Evolutionary conservation across 2,329 filamentous ascomycete species (phyloP), one percentile per base, ranked within the genome.

Genomic region (Neopestalotiopsis rosae): DNA sequence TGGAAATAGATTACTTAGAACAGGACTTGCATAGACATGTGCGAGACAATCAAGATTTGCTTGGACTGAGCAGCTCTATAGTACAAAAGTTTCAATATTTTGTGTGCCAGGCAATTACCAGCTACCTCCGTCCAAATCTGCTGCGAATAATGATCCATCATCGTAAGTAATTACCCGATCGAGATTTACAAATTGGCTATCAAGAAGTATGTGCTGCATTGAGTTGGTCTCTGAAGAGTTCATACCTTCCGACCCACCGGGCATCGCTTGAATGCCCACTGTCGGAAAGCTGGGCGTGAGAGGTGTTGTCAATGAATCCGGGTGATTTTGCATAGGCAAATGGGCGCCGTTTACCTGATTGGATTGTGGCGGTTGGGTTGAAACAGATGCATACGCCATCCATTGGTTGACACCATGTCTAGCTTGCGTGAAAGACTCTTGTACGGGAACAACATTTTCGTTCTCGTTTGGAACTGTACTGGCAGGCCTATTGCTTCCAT

Each of bases 1-100:
- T 75, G 83, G 83, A 3, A 86, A 86, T 65, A 80, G 81, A 61
- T 71, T 87, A n/a, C 68, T 86, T 56, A 72, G 76, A 45, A 78
- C 82, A 77, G 77, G 78, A 1, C 62, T 78, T 5, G 4, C 13
- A 24, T 56, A 20, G 20, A 14, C n/a, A 24, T 13, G 24, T 5
- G 56, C 30, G 17, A 20, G n/a, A 59, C 24, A 20, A 24, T 9
- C 13, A 49, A 49, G n/a, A 49, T 49, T n/a, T n/a, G n/a, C 1
- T 5, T 49, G 7, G 17, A 49, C 14, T 14, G 6, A 20, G 6
- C n/a, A 20, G 17, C 12, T 20, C 7, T 49, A 49, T 49, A 6
- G 17, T 49, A 49, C 17, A 49, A 17, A 1, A 49, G 3, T n/a
- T 49, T 7, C n/a, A 49, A 1, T 13, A 17, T 4, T 7, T 5